These are phyloP conservation scores for Pelargonium myrrhifolium DNA, from an alignment of 441 rosid species.

Conservation along the genomic window DNA sequence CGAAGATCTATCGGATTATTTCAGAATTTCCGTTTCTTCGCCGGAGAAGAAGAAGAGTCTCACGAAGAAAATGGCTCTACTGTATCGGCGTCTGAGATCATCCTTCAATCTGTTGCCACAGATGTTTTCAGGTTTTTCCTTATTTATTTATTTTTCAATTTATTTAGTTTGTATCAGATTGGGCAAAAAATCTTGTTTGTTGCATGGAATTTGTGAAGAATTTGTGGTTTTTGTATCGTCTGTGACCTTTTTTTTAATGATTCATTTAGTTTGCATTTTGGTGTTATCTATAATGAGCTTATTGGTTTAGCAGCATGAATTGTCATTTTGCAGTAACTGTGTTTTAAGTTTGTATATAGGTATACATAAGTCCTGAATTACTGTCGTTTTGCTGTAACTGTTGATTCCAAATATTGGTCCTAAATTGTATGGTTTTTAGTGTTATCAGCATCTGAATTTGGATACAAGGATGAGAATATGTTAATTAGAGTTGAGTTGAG, in stretches of 20 bases:
- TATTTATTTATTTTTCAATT: too few species aligned
- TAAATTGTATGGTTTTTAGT: not conserved
- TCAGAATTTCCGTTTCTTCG: not conserved
- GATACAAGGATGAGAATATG: not conserved
- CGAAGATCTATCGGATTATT: not conserved
- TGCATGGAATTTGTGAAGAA: too few species aligned
- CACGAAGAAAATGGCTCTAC: constrained; percentile 31
- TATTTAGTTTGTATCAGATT: too few species aligned
- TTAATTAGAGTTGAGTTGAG: not conserved
- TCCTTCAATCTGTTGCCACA: constrained; percentile 33
- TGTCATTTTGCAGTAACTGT: too few species aligned
- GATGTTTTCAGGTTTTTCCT: constrained; percentile 34
- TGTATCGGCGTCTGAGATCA: constrained; percentile 31
- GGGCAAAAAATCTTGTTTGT: not conserved
- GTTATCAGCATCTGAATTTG: not conserved
- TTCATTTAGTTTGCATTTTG: too few species aligned
- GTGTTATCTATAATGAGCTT: too few species aligned
- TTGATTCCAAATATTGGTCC: not conserved
- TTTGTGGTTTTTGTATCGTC: not conserved
- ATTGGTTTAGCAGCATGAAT: too few species aligned
- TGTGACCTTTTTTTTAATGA: too few species aligned
- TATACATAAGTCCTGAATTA: too few species aligned
- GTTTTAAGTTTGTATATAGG: too few species aligned
- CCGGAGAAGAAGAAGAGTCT: not conserved
- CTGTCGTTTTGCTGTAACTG: too few species aligned